Evolutionary conservation across 495 filamentous ascomycete genomes (phyloP).

Genomic region (Penicillium bovifimosum): DNA sequence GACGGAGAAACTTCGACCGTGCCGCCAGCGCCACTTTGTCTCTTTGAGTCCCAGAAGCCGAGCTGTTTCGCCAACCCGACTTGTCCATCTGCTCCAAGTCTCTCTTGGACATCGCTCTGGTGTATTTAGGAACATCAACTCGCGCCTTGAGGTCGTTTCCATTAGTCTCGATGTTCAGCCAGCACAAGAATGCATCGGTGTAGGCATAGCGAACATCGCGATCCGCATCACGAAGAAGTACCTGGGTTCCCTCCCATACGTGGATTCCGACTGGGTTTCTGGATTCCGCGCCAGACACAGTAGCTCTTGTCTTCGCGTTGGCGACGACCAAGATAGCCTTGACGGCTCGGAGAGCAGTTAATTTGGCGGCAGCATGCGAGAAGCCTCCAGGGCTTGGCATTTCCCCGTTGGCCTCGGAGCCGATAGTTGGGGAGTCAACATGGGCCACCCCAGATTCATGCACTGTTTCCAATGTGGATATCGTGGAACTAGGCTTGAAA

Average conservation of each 20-base stretch:
- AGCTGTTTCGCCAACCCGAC: slow-evolving; percentile 49
- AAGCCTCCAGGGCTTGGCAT: slow-evolving; percentile 48
- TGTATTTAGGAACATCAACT: slow-evolving; percentile 47
- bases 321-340: slow-evolving; percentile 75
- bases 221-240: slow-evolving; percentile 74
- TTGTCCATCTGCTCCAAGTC: slow-evolving; percentile 44
- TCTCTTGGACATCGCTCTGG: slow-evolving; percentile 27
- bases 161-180: slow-evolving; percentile 75
- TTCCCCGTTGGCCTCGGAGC: slow-evolving; percentile 19
- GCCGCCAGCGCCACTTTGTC: slow-evolving; percentile 51
- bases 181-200: slow-evolving; percentile 71
- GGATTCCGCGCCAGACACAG: slow-evolving; percentile 55
- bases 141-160: slow-evolving; percentile 57
- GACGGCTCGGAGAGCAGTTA: slow-evolving; percentile 72
- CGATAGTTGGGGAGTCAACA: slow-evolving; percentile 2
- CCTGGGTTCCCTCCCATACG: slow-evolving; percentile 89
- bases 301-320: slow-evolving; percentile 56
- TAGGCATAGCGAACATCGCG: slow-evolving; percentile 75
- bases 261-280: slow-evolving; percentile 68
- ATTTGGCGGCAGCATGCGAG: slow-evolving; percentile 64
- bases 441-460: slow-evolving; percentile 28
- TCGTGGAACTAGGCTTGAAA: slow-evolving; percentile 55
- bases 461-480: slow-evolving; percentile 36
- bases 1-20: slow-evolving; percentile 66
- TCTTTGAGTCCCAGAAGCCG: slow-evolving; percentile 42